Evolutionary conservation across 108 stramenopile genomes (phyloP).

Genomic region (Skeletonema grethae): DNA sequence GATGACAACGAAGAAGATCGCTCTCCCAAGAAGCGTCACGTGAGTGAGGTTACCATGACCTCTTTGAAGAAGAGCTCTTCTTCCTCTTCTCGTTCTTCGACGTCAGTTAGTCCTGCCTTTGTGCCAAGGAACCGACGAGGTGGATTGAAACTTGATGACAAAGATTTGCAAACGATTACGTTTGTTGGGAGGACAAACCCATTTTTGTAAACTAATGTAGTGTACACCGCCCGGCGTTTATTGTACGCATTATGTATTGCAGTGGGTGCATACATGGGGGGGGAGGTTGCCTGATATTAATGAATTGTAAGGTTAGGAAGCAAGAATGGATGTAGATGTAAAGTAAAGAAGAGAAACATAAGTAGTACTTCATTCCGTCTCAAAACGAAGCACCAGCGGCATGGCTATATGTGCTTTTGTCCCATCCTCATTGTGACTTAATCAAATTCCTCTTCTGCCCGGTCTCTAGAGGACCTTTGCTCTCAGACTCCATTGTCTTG

Average conservation of each 20-base stretch:
- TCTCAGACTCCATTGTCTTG: no score
- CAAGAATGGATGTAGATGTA: neutral
- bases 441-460: no score
- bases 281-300: no score
- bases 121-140: neutral
- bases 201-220: slow-evolving; percentile 11
- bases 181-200: slow-evolving; percentile 19
- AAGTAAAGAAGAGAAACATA: neutral
- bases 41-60: slow-evolving; percentile 25
- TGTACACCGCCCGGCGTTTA: no score
- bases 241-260: neutral
- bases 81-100: neutral
- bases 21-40: slow-evolving; percentile 14
- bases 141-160: slow-evolving; percentile 15
- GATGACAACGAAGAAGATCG: neutral
- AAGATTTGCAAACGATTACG: slow-evolving; percentile 17
- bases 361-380: neutral
- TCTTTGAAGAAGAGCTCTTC: slow-evolving; percentile 3
- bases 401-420: neutral
- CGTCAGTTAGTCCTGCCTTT: neutral
- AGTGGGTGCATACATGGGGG: neutral
- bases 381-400: no score
- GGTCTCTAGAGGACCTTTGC: no score
- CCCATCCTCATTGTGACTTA: no score
- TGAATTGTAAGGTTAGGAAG: neutral